Evolutionary conservation across 2,329 filamentous ascomycete genomes (phyloP), one percentile per base, ranked within the genome.

Genomic region (Monosporascus ibericus): DNA sequence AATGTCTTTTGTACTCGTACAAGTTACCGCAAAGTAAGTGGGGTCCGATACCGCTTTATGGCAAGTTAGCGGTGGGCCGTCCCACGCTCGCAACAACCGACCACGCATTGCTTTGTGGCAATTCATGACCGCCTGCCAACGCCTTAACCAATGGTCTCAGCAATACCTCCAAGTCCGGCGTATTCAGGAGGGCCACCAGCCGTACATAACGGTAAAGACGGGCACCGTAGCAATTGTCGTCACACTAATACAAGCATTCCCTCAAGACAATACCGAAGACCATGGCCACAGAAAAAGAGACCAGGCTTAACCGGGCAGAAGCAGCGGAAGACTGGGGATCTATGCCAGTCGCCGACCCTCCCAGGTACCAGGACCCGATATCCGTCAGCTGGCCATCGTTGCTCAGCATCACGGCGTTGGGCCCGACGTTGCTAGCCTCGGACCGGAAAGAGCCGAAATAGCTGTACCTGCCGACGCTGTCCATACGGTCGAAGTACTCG

Each of bases 301-400:
- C 34, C 22, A 1, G 14, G 14, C 20, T 39, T 24, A 17, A 14
- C 22, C 51, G 4, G 39, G 34, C 5, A 51, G 18, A 54, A 2
- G 30, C 4, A 14, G 30, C 30, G 30, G 30, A 34, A 14, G 62
- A 63, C 46, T 63, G 56, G 2, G 75, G 75, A 0, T 67, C 60
- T 2, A 78, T 67, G 1, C 76, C 77, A 2, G 75, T 80, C 1
- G 72, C 73, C 14, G 59, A 60, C 7, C 73, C 68, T 1, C 89
- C 83, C n/a, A 94, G 68, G 67, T 92, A 94, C 85, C 85, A 87
- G 2, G 80, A 78, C 0, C 89, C 89, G 58, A 92, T 87, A 59
- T 90, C 82, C 1, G 88, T 92, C 56, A 94, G 71, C 55, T 81
- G 63, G 42, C 89, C 89, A 17, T 81, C 75, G 42, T 80, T 73